phyloP scores from a whole-genome alignment of 1,284 basidiomycete species.

The Macrocybe sp. region DNA sequence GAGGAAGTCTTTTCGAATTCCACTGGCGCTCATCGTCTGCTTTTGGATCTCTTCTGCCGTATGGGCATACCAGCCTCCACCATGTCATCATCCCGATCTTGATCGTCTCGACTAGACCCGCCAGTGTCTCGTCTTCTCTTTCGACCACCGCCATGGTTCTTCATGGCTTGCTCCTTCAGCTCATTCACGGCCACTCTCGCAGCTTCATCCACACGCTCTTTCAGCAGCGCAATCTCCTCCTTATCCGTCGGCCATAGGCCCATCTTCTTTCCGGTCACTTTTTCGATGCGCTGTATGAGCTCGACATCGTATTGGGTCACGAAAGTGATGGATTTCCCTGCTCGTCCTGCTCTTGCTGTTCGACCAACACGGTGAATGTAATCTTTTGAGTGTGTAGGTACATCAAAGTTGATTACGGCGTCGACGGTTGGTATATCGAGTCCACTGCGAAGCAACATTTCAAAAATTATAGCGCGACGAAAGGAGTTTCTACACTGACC shows the following conservation, averaged over 20 bases:
- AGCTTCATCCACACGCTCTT: constrained; percentile 90
- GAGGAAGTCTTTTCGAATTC: constrained; percentile 1
- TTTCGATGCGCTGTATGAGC: constrained; percentile 91
- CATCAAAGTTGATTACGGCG: constrained; percentile 97
- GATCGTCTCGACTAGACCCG: constrained; percentile 54
- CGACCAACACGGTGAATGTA: constrained; percentile 99
- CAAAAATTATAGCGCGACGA: neutral
- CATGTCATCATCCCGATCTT: constrained; percentile 83
- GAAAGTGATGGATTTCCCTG: constrained; percentile 93
- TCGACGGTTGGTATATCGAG: constrained; percentile 97
- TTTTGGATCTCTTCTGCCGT: constrained; percentile 41
- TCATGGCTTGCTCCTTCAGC: constrained; percentile 59
- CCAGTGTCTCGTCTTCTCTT: constrained; percentile 47
- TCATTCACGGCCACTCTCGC: constrained; percentile 80
- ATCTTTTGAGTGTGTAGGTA: constrained; percentile 98
- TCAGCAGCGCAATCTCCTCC: constrained; percentile 85
- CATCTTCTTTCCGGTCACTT: constrained; percentile 91
- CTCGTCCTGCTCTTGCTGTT: constrained; percentile 93
- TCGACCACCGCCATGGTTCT: constrained; percentile 45
- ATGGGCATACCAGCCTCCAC: constrained; percentile 77
- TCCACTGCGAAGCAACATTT: constrained; percentile 49
- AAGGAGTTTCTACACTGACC: constrained; percentile 39
- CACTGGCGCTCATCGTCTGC: constrained; percentile 23
- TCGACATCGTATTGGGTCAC: constrained; percentile 99
- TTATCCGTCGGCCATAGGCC: constrained; percentile 87